Evolutionary conservation across 345 rosid genomes (phyloP).

Genomic region (Lepidium africanum): DNA sequence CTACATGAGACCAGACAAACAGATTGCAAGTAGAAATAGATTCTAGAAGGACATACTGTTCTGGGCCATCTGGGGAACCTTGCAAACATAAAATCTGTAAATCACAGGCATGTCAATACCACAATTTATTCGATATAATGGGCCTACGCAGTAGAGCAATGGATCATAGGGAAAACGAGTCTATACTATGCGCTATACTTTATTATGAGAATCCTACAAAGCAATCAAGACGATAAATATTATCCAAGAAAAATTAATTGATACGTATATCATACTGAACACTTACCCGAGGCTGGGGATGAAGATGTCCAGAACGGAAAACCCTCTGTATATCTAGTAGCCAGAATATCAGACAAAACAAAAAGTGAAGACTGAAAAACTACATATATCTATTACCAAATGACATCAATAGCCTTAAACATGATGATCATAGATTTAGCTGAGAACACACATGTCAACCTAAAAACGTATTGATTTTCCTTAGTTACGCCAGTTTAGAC

Average conservation of each 20-base stretch:
- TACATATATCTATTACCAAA: too few species aligned
- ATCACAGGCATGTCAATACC: conserved; percentile 13
- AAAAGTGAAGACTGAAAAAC: conserved; percentile 1
- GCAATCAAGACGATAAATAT: background rate
- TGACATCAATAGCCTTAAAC: too few species aligned
- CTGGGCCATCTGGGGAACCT: conserved; percentile 96
- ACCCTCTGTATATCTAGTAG: conserved; percentile 72
- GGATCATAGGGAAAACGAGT: background rate
- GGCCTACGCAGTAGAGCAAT: background rate
- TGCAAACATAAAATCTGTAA: conserved; percentile 91
- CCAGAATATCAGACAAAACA: conserved; percentile 38
- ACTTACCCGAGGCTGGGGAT: conserved; percentile 93
- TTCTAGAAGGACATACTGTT: conserved; percentile 56
- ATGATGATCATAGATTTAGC: too few species aligned
- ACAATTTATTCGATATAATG: background rate
- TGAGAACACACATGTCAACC: too few species aligned
- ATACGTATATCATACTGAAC: background rate
- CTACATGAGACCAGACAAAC: conserved; percentile 5
- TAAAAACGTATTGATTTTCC: too few species aligned
- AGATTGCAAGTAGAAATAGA: conserved; percentile 2
- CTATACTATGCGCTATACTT: background rate
- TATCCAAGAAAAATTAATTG: background rate
- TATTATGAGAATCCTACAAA: background rate
- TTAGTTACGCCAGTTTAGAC: background rate
- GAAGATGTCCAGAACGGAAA: conserved; percentile 70